Base-by-base conservation (phyloP, 345 rosid species). In the Tarenaya hassleriana region DNA sequence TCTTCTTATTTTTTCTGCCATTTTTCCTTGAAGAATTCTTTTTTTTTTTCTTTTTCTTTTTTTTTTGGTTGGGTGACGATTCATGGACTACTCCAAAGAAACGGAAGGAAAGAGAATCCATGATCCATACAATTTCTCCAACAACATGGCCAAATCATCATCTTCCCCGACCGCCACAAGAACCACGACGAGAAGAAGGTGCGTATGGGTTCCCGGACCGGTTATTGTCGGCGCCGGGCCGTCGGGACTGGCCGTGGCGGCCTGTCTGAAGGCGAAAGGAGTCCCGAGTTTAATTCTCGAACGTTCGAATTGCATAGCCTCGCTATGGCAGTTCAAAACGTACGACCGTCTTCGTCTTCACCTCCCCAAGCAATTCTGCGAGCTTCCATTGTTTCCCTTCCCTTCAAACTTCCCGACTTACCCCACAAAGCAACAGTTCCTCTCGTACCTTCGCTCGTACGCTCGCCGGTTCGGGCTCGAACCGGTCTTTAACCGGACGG, bases 291-390 rank as follows among this genome's bases (percentile, higher is more conserved):
- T 83, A 71, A 80, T 86, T 56, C 83, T 90, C 1, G 97, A 90
- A 58, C 75, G 77, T 52, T 71, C 72, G 7, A 47, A 63, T 58
- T 79, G 94, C 41, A 68, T 90, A 59, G 94, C 88, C 12, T 81
- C 95, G 15, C 49, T 86, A 29, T 90, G 97, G 97, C 64, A 84
- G 41, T 73, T 48, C 56, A 86, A 77, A 60, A 86, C 97, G 50
- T 90, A 90, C 12, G 94, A 86, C 58, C 94, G 95, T 57, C 94
- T 90, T 31, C 70, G 84, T 11, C 84, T 90, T 56, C 97, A 86
- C 61, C 88, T 86, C 14, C 95, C 97, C 0, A 90, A 86, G 63
- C 73, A 80, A 7, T 83, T 76, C 51, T 89, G 97, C 41, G 75
- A 81, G 61, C 90, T 89, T 33, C 94, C 95, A 5, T 60, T 73